These are phyloP conservation scores for Xylariaceae sp. DNA, from an alignment of 2,329 filamentous ascomycete species.

Conservation along the genomic window DNA sequence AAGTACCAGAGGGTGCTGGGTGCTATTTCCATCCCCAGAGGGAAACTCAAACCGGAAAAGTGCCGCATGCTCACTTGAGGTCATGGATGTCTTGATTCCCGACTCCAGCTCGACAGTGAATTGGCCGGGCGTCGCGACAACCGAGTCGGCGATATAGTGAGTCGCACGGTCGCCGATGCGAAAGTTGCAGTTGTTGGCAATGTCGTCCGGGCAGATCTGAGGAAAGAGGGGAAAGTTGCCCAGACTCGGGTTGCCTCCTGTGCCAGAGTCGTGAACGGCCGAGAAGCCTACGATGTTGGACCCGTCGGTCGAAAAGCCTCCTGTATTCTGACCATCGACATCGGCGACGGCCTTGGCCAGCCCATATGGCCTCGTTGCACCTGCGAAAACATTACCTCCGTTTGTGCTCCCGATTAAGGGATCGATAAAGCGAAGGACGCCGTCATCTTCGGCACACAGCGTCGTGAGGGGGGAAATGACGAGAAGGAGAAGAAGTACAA, in stretches of 20 bases:
- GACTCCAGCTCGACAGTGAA: slow-evolving; percentile 63
- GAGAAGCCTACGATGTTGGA: slow-evolving; percentile 58
- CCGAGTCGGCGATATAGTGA: slow-evolving; percentile 49
- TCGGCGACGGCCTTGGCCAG: slow-evolving; percentile 64
- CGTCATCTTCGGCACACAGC: slow-evolving; percentile 26
- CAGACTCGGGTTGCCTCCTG: slow-evolving; percentile 52
- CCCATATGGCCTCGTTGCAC: slow-evolving; percentile 61
- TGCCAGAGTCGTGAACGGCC: slow-evolving; percentile 53
- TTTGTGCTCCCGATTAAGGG: slow-evolving; percentile 62
- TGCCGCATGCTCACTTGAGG: slow-evolving; percentile 65
- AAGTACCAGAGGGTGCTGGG: slow-evolving; percentile 57
- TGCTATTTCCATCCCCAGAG: slow-evolving; percentile 17
- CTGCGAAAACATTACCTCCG: slow-evolving; percentile 65
- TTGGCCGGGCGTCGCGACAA: slow-evolving; percentile 59
- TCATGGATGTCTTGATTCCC: slow-evolving; percentile 64
- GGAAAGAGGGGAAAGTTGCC: slow-evolving; percentile 57
- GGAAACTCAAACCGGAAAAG: slow-evolving; percentile 68
- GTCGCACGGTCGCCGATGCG: slow-evolving; percentile 54
- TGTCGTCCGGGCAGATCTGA: slow-evolving; percentile 51
- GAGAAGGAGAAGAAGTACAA: slow-evolving; percentile 19
- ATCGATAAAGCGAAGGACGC: slow-evolving; percentile 45
- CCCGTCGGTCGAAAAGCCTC: slow-evolving; percentile 55
- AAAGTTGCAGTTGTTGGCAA: slow-evolving; percentile 64
- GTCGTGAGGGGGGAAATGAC: slow-evolving; percentile 23
- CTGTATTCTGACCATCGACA: slow-evolving; percentile 54